A percentile compares a stretch with the other conserved stretches of the same genome.
phyloP scores from a whole-genome alignment of 2,329 filamentous ascomycete genomes.

The Pseudofabraea citricarpa region DNA sequence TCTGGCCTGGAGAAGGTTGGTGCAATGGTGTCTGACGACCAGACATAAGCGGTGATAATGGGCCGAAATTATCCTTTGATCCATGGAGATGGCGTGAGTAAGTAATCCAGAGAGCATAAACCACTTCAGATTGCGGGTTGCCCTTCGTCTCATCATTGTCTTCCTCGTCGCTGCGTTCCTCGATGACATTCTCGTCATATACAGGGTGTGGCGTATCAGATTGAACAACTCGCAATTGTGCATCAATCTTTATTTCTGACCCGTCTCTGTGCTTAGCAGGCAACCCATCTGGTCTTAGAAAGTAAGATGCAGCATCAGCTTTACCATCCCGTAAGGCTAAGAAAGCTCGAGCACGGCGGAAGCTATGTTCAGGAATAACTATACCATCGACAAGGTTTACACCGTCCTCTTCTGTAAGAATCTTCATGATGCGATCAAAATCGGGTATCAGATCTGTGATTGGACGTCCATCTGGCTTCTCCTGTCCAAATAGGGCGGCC shows the following conservation, averaged over 20 bases:
- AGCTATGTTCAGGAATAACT: conserved; percentile 93
- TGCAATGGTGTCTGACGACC: conserved; percentile 67
- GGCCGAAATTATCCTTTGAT: conserved; percentile 53
- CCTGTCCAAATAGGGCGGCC: conserved; percentile 84
- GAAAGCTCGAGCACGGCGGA: conserved; percentile 81
- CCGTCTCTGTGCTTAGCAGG: conserved; percentile 86
- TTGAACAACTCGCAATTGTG: conserved; percentile 94
- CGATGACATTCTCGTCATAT: conserved; percentile 58
- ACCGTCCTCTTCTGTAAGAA: conserved; percentile 82
- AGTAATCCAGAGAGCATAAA: conserved; percentile 95
- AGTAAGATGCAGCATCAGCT: conserved; percentile 71
- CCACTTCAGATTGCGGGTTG: conserved; percentile 65
- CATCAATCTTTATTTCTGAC: conserved; percentile 85
- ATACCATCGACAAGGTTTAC: conserved; percentile 86
- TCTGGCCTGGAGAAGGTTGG: conserved; percentile 75
- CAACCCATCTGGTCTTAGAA: conserved; percentile 79
- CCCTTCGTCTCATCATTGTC: conserved; percentile 24
- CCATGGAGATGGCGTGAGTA: conserved; percentile 92
- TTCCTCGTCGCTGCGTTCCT: conserved; percentile 55
- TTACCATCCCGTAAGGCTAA: conserved; percentile 79
- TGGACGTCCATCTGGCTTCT: conserved; percentile 72
- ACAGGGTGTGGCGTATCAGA: conserved; percentile 66
- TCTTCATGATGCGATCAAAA: conserved; percentile 77
- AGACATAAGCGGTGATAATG: conserved; percentile 59
- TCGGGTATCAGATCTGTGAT: conserved; percentile 79